Conservation (phyloP, 2,329 filamentous ascomycete genomes). For the Xylariaceae sp. region DNA sequence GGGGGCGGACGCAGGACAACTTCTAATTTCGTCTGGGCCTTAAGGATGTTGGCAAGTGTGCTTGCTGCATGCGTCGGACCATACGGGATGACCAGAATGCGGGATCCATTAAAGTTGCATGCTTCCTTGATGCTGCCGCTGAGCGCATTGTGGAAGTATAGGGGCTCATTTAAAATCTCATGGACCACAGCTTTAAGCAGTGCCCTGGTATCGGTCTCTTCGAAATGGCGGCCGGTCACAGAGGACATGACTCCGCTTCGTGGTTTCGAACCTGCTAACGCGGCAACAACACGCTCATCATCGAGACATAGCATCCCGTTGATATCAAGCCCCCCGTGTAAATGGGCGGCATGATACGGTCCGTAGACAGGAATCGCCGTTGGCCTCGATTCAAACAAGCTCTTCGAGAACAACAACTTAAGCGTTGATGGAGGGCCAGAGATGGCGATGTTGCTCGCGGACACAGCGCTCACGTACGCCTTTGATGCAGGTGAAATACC, state of each 20-base stretch:
- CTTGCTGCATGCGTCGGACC: constrained; percentile 46
- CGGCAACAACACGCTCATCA: constrained; percentile 35
- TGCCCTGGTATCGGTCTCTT: constrained; percentile 36
- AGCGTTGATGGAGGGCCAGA: constrained; percentile 51
- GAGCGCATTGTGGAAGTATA: constrained; percentile 45
- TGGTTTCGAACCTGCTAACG: constrained; percentile 40
- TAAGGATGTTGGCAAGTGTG: constrained; percentile 41
- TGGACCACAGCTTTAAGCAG: constrained; percentile 41
- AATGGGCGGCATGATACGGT: constrained; percentile 52
- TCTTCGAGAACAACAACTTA: constrained; percentile 38
- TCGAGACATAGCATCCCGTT: constrained; percentile 42
- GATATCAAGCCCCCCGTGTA: constrained; percentile 43
- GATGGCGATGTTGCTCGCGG: constrained; percentile 44
- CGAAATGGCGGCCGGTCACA: constrained; percentile 41
- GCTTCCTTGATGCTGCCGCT: constrained; percentile 43
- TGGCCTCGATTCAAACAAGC: constrained; percentile 38
- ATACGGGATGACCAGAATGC: constrained; percentile 44
- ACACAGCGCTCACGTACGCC: constrained; percentile 51
- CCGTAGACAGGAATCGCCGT: constrained; percentile 50
- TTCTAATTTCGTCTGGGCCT: constrained; percentile 38
- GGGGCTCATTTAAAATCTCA: constrained; percentile 47
- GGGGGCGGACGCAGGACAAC: constrained; percentile 39
- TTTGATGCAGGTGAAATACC: constrained; percentile 41
- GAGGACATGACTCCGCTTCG: constrained; percentile 48
- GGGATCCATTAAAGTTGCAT: constrained; percentile 35